Percentiles rank a stretch among this genome's conserved stretches.
Conservation (phyloP, 148 eudicot species). For the Selenicereus undatus region DNA sequence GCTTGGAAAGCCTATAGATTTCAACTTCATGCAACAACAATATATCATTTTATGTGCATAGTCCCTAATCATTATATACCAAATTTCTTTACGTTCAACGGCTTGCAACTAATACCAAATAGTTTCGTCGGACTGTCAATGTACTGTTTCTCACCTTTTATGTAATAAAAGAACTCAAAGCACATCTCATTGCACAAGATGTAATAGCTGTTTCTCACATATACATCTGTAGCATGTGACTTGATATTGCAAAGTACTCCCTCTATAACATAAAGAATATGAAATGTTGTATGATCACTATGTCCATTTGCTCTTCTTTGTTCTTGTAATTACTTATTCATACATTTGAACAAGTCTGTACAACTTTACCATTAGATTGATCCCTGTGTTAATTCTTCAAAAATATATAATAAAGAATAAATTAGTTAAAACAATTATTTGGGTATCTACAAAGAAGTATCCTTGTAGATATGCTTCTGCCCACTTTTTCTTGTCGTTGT, state of each 20-base stretch:
- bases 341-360: too few species aligned
- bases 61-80: background rate
- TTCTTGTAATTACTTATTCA: too few species aligned
- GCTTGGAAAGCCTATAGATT: too few species aligned
- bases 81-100: background rate
- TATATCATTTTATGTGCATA: too few species aligned
- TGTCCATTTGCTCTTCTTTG: background rate
- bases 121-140: background rate
- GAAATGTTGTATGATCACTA: background rate
- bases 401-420: too few species aligned
- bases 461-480: too few species aligned
- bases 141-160: background rate
- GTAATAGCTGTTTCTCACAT: too few species aligned
- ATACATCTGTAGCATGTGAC: background rate
- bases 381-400: too few species aligned
- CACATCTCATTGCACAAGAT: background rate
- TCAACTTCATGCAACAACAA: too few species aligned
- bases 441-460: too few species aligned
- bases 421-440: too few species aligned
- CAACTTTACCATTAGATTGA: background rate
- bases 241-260: background rate
- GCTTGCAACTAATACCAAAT: background rate
- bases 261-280: background rate
- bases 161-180: background rate
- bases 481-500: background rate